These are phyloP conservation scores for Knoxdaviesia proteae DNA, from an alignment of 2,329 filamentous ascomycete genomes.

Conservation along the genomic window DNA sequence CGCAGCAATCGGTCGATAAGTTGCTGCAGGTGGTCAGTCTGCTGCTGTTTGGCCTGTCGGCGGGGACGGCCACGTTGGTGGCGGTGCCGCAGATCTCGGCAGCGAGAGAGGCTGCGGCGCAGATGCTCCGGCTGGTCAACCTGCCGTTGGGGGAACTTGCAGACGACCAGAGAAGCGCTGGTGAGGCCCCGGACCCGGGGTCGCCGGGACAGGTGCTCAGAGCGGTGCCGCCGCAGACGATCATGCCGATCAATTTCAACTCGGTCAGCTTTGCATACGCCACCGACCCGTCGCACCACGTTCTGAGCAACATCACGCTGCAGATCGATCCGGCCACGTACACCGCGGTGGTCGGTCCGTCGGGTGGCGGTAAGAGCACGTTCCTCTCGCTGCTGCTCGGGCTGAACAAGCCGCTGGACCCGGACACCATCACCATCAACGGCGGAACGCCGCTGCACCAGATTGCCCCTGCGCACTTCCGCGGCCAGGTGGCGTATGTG, in stretches of 20 bases:
- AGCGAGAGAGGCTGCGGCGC: slow-evolving; percentile 49
- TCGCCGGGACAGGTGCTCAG: not conserved
- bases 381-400: slow-evolving; percentile 54
- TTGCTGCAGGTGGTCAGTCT: slow-evolving; percentile 62
- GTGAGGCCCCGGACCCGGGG: slow-evolving; percentile 4
- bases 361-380: slow-evolving; percentile 83
- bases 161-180: slow-evolving; percentile 27
- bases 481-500: slow-evolving; percentile 44
- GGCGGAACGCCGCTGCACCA: slow-evolving; percentile 5
- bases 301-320: slow-evolving; percentile 47
- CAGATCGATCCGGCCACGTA: slow-evolving; percentile 40
- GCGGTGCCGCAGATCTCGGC: slow-evolving; percentile 66
- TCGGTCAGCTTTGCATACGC: slow-evolving; percentile 56
- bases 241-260: slow-evolving; percentile 23
- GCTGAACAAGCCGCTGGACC: slow-evolving; percentile 32
- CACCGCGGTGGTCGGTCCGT: slow-evolving; percentile 62
- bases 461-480: slow-evolving; percentile 39
- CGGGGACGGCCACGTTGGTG: slow-evolving; percentile 45
- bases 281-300: slow-evolving; percentile 22
- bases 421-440: not conserved
- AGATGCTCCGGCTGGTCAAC: slow-evolving; percentile 48
- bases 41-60: slow-evolving; percentile 64
- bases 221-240: slow-evolving; percentile 6
- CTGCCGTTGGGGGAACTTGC: slow-evolving; percentile 34
- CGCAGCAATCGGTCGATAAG: slow-evolving; percentile 27